Conservation (phyloP, 306 rosid genomes). For the Casuarina glauca region DNA sequence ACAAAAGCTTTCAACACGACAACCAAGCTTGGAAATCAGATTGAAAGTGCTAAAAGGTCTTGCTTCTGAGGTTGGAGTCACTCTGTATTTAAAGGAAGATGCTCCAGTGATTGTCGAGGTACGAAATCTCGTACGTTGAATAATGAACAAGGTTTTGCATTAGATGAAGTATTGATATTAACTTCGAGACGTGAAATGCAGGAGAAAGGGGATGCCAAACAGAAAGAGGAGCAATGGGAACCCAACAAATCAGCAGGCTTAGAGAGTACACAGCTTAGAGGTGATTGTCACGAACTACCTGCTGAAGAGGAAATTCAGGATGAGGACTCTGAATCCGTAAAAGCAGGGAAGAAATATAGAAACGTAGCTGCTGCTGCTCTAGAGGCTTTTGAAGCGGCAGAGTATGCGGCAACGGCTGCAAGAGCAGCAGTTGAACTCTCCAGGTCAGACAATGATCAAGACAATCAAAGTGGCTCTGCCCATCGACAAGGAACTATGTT, state of each 20-base stretch:
- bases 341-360: conserved; percentile 34
- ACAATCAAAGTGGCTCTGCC: conserved; percentile 6
- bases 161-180: conserved; percentile 3
- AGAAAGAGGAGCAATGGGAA: conserved; percentile 26
- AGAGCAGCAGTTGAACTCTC: conserved; percentile 33
- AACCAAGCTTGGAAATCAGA: conserved; percentile 38
- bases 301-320: conserved; percentile 8
- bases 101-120: conserved; percentile 31
- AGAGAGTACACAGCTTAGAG: conserved; percentile 22
- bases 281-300: conserved; percentile 15
- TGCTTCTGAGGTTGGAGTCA: conserved; percentile 51
- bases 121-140: conserved; percentile 10
- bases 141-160: conserved; percentile 8
- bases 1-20: conserved; percentile 46
- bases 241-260: conserved; percentile 1
- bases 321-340: conserved; percentile 27
- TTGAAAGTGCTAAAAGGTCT: conserved; percentile 41
- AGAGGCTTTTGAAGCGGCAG: conserved; percentile 42
- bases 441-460: conserved; percentile 2
- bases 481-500: conserved; percentile 11
- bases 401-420: conserved; percentile 28
- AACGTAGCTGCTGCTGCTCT: conserved; percentile 34
- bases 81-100: conserved; percentile 44
- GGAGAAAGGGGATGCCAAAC: conserved; percentile 34
- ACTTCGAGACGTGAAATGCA: conserved; percentile 24